Percentiles rank a stretch among this genome's conserved stretches.
Conservation (phyloP, 2,329 filamentous ascomycete genomes). For the Cytospora mali region DNA sequence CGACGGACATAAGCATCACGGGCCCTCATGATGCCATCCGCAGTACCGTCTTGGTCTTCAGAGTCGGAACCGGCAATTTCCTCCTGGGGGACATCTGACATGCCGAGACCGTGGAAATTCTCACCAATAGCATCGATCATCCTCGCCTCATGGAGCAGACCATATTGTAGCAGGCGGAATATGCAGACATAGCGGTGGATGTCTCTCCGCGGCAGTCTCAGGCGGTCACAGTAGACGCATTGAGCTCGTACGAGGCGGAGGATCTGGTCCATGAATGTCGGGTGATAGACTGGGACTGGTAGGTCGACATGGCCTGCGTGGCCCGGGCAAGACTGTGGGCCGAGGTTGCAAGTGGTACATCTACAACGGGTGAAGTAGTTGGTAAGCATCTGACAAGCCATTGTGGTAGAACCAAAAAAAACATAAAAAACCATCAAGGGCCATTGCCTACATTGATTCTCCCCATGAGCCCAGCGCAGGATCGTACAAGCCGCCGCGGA, state of each 20-base stretch:
- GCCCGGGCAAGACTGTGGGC: constrained; percentile 80
- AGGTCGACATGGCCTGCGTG: constrained; percentile 96
- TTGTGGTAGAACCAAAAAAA: neutral
- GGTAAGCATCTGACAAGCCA: neutral
- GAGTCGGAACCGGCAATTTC: constrained; percentile 65
- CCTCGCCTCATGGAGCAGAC: constrained; percentile 71
- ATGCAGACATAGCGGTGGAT: constrained; percentile 83
- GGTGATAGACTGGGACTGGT: constrained; percentile 90
- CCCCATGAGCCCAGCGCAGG: constrained; percentile 87
- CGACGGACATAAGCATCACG: constrained; percentile 71
- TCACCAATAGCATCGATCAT: constrained; percentile 57
- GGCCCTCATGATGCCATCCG: constrained; percentile 56
- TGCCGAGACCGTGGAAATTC: constrained; percentile 47
- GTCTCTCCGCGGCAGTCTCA: constrained; percentile 76
- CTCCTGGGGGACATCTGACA: constrained; percentile 44
- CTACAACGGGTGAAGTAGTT: constrained; percentile 46
- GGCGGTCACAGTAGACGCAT: constrained; percentile 87
- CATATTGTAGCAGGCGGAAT: constrained; percentile 81
- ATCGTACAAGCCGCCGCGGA: constrained; percentile 91
- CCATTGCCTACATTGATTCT: constrained; percentile 70
- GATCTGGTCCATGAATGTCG: constrained; percentile 93
- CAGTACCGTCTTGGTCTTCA: constrained; percentile 54
- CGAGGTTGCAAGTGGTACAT: constrained; percentile 90
- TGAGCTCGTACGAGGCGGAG: constrained; percentile 82
- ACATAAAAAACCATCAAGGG: neutral